phyloP scores from a whole-genome alignment of 2,329 filamentous ascomycete species.

The Fusarium sp. region DNA sequence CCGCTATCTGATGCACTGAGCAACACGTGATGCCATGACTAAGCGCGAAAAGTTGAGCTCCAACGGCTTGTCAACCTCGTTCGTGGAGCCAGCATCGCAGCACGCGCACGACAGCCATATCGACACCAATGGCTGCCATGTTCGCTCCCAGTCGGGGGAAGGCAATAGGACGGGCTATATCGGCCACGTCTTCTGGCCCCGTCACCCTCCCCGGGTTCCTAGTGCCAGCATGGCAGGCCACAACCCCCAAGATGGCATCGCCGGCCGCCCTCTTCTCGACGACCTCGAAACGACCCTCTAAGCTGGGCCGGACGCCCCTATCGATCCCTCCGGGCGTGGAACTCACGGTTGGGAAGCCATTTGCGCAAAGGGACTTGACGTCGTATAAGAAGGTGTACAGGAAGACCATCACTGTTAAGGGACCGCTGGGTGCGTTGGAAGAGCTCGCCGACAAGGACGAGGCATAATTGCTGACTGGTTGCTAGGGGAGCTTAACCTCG shows the following conservation, averaged over 20 bases:
- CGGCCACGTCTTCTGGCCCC: conserved; percentile 58
- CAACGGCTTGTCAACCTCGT: conserved; percentile 27
- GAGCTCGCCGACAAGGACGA: neutral
- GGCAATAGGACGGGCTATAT: conserved; percentile 65
- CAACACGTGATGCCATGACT: conserved; percentile 51
- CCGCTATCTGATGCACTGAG: neutral
- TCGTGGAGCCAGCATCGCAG: conserved; percentile 23
- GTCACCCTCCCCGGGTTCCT: conserved; percentile 77
- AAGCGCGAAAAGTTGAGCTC: conserved; percentile 50
- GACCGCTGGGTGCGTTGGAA: conserved; percentile 75
- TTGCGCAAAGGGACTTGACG: conserved; percentile 63
- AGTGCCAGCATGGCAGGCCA: conserved; percentile 73
- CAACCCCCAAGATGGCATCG: conserved; percentile 53
- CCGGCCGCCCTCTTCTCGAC: conserved; percentile 71
- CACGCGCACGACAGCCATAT: conserved; percentile 37
- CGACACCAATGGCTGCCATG: conserved; percentile 62
- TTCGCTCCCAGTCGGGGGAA: conserved; percentile 71
- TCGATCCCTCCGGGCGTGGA: conserved; percentile 87
- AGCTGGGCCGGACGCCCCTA: conserved; percentile 85
- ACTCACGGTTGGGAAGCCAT: conserved; percentile 74
- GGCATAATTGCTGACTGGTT: conserved; percentile 27
- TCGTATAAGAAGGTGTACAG: conserved; percentile 71
- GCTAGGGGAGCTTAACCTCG: conserved; percentile 78
- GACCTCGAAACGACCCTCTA: conserved; percentile 74
- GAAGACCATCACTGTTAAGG: conserved; percentile 78